These are phyloP conservation scores for Scalesia atractyloides DNA, from an alignment of 129 eudicot genomes.

Conservation along the genomic window DNA sequence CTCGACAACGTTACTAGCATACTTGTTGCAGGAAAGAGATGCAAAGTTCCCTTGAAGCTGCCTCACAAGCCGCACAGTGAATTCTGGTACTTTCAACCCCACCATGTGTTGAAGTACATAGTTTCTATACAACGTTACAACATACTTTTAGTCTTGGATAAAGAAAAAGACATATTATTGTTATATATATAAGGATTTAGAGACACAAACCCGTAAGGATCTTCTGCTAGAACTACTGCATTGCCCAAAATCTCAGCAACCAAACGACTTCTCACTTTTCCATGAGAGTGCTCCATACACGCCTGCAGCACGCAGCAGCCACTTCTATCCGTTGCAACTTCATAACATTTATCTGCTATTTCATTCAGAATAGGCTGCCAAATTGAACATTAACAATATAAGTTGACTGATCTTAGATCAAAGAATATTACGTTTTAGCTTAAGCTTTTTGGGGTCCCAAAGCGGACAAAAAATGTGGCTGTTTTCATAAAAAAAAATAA, in stretches of 20 bases:
- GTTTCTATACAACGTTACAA: constrained; percentile 39
- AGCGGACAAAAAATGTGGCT: too few species aligned
- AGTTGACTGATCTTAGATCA: not conserved
- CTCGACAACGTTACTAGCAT: constrained; percentile 77
- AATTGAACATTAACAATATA: constrained; percentile 1
- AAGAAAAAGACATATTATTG: not conserved
- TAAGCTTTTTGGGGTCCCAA: too few species aligned
- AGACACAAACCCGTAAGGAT: constrained; percentile 68
- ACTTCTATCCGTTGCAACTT: constrained; percentile 58
- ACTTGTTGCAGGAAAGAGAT: constrained; percentile 65
- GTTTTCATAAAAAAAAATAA: too few species aligned
- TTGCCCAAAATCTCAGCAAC: constrained; percentile 43
- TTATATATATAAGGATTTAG: not conserved
- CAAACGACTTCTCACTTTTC: constrained; percentile 45
- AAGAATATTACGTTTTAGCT: not conserved
- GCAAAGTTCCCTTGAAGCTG: constrained; percentile 49
- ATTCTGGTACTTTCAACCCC: constrained; percentile 48
- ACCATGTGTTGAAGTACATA: constrained; percentile 79
- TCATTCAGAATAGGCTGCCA: constrained; percentile 60
- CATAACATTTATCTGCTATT: constrained; percentile 54
- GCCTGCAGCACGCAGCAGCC: constrained; percentile 80
- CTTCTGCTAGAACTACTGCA: constrained; percentile 55
- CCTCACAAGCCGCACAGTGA: constrained; percentile 43
- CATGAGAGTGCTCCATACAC: constrained; percentile 53
- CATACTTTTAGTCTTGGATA: not conserved